Evolutionary conservation across 2,329 filamentous ascomycete genomes (phyloP), one percentile per base, ranked within the genome.

Genomic region (Mycocentrospora acerina): DNA sequence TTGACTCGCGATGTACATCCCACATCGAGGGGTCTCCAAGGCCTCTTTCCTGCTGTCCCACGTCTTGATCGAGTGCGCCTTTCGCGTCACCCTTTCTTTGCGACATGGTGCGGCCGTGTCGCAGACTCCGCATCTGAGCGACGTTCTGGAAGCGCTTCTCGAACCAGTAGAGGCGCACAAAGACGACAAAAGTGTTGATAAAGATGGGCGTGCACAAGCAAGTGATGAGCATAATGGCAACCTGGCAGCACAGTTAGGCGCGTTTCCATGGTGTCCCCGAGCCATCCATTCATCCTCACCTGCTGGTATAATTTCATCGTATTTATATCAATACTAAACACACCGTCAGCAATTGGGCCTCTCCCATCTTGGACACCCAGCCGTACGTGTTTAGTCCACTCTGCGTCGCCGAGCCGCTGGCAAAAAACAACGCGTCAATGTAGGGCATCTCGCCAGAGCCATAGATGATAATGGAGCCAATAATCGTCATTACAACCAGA

Each of bases 161-260:
- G 63, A 98, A 98, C 91, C 91, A 98, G 69, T 95, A 96, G 2
- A 98, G 75, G 17, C 93, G 86, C 11, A 97, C 77, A 55, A 95
- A 91, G 7, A 98, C 93, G 29, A 98, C 89, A 29, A 81, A 86
- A 2, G 86, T 62, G 39, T 70, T 66, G 33, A 70, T 70, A 42
- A 68, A 66, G 41, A 70, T 70, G 14, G 67, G 68, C n/a, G 62
- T 69, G 49, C 66, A 69, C 17, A 67, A 11, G 48, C 54, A 66
- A 10, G 67, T 45, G 7, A 67, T 51, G 14, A 70, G 35, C 48
- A 67, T 60, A 12, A 70, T 51, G 13, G 60, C 76, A 28, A 88
- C 66, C 69, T 93, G 86, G 16, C 16, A 39, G 27, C 27, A 26
- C 14, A 41, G 32, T 10, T 19, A 9, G n/a, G 19, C 19, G 19